Base-by-base conservation (phyloP, 495 filamentous ascomycete species). In the Podospora pseudocomata region DNA sequence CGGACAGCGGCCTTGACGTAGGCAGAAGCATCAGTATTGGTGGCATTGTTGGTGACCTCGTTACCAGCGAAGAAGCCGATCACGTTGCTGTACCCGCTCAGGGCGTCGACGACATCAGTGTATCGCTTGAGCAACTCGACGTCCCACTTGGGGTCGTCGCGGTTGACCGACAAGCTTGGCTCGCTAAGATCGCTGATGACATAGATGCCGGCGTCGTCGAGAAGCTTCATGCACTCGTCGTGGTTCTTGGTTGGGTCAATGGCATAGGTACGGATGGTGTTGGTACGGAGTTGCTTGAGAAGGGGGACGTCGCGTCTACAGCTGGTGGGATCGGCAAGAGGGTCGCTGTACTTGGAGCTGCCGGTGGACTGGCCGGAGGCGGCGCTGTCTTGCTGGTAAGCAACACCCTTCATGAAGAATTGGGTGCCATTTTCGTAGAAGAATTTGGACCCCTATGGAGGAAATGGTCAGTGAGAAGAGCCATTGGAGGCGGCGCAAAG, bases 1-100 rank as follows among this genome's bases (percentile, higher is more conserved):
- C 94, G 93, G 32, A 97, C 92, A 49, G 95, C 94, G 67, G 95
- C 95, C 85, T 98, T 98, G 75, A 97, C 94, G 74, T 90, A 98
- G 62, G 94, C 92, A 63, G 90, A 92, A 49, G 94, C 93, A 69
- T 82, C 82, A 28, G 94, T 97, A 79, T 94, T 97, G 75, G 84
- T 89, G 54, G 84, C 79, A 67, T 86, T 85, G 83, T 98, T 97
- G 72, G 92, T 91, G 66, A 98, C 94, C 79, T 99, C 95, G 77
- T 99, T 98, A 63, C 95, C 95, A 28, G 94, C 91, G 78, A 98
- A 97, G 87, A 97, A 99, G 68, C 95, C 95, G 63, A 99, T 85
- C 57, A 89, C 87, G 78, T 99, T 99, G 78, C 83, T 87, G 80
- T 96, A 97, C 68, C 89, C 81, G 59, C 84, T 80, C 65, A 99